These are phyloP conservation scores for Apiospora koreana DNA, from an alignment of 2,329 filamentous ascomycete genomes.

Conservation along the genomic window DNA sequence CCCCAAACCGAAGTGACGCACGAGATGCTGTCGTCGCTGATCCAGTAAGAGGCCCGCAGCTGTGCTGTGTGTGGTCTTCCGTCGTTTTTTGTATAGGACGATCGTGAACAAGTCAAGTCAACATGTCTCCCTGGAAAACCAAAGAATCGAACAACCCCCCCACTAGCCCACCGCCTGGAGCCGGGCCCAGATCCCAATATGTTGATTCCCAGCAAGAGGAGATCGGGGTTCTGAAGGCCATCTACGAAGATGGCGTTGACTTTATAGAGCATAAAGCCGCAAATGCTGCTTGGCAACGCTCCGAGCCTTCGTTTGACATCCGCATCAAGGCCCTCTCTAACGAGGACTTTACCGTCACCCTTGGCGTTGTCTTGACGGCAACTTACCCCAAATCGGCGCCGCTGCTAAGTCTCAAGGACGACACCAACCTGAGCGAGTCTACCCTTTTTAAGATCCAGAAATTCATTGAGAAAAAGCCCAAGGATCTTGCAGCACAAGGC, in stretches of 20 bases:
- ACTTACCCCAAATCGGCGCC: slow-evolving; percentile 89
- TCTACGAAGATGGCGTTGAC: slow-evolving; percentile 75
- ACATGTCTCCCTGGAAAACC: slow-evolving; percentile 57
- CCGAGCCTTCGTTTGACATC: slow-evolving; percentile 81
- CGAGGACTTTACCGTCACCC: slow-evolving; percentile 66
- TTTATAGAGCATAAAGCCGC: slow-evolving; percentile 73
- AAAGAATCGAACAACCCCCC: slow-evolving; percentile 44
- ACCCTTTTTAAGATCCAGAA: slow-evolving; percentile 71
- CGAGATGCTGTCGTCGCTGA: slow-evolving; percentile 22
- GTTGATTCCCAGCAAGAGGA: slow-evolving; percentile 86
- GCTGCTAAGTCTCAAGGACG: slow-evolving; percentile 66
- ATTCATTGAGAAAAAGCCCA: slow-evolving; percentile 60
- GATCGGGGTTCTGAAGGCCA: slow-evolving; percentile 79
- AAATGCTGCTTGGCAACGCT: slow-evolving; percentile 86
- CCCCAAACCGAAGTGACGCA: neutral
- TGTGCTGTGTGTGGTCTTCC: slow-evolving; percentile 55
- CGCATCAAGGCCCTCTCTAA: slow-evolving; percentile 74
- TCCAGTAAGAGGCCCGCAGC: slow-evolving; percentile 52
- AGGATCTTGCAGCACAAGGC: slow-evolving; percentile 51
- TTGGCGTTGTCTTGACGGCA: slow-evolving; percentile 81
- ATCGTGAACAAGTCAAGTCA: slow-evolving; percentile 26
- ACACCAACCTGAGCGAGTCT: slow-evolving; percentile 66
- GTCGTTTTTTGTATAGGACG: slow-evolving; percentile 35
- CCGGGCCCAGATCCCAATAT: slow-evolving; percentile 61
- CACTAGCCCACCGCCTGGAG: slow-evolving; percentile 40